Base-by-base conservation (phyloP, 2,329 filamentous ascomycete genomes). In the Thielaviopsis ethacetica region DNA sequence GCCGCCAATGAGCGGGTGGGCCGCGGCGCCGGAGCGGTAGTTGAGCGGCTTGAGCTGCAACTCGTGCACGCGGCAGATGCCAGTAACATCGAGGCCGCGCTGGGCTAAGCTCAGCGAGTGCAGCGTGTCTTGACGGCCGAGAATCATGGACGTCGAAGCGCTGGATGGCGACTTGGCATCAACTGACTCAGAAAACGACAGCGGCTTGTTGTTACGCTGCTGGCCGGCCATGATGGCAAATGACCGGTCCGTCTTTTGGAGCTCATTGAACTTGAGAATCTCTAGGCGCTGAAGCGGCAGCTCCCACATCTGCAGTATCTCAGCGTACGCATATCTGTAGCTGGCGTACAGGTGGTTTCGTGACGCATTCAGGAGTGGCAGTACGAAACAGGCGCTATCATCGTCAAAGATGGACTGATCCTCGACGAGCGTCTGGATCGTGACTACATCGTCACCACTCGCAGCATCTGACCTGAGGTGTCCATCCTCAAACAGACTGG, bases 351-450 rank as follows among this genome's bases (percentile, higher is more conserved):
- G 67, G 3, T 72, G 67, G 5, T 71, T 68, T n/a, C 73, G 74
- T 30, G 66, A 72, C 4, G 75, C 71, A 51, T 83, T 77, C 17
- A 86, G 72, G 2, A 86, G 69, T 3, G 83, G 77, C 2, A 76
- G 74, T 21, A 73, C 75, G 65, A 85, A 74, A 74, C 81, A 84
- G 13, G 82, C 82, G 24, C 44, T 53, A 65, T 86, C 83, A 57
- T 85, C 82, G 63, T 86, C 83, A 64, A 86, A 86, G 21, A 78
- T 74, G n/a, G 76, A 75, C 62, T 83, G 80, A 62, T 86, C 81
- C 65, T 80, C 77, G 63, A 84, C 73, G 6, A 73, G 72, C 6
- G 84, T 44, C 13, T 44, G 71, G 1, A 55, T 58, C 13, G 56
- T 54, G 21, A 73, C 72, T 5, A 81, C 76, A 22, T 71, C 74